Conservation (phyloP, 208 protist species). For the Crithidia bombi region DNA sequence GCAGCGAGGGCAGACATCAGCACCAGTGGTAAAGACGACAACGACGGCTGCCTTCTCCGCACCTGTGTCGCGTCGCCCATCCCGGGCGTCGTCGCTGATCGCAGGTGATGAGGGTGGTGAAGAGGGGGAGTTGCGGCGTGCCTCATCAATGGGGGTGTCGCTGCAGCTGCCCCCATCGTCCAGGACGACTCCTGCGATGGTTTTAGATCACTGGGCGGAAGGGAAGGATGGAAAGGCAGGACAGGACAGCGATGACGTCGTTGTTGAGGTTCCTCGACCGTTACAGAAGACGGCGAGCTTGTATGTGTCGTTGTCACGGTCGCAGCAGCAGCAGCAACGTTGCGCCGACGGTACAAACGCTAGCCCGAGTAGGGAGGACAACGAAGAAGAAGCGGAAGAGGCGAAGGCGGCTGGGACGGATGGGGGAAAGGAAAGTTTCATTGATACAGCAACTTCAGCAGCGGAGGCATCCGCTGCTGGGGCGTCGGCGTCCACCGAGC, state of each 20-base stretch:
- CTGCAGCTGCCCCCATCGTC: neutral
- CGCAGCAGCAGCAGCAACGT: too few relatives aligned
- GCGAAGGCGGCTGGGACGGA: too few relatives aligned
- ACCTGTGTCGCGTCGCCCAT: conserved; percentile 28
- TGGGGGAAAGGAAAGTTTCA: neutral
- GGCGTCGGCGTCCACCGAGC: neutral
- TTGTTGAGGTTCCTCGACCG: neutral
- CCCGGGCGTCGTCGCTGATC: conserved; percentile 12
- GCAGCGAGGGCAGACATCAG: too few relatives aligned
- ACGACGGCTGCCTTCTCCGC: conserved; percentile 22
- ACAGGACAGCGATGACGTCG: neutral
- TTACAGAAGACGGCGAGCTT: neutral
- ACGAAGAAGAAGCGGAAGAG: too few relatives aligned
- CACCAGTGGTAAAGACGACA: too few relatives aligned
- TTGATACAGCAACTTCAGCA: neutral
- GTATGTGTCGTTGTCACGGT: neutral
- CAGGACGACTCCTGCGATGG: neutral
- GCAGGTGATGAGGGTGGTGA: neutral
- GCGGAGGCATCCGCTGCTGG: too few relatives aligned
- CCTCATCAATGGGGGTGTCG: conserved; percentile 14
- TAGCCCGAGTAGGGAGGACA: too few relatives aligned
- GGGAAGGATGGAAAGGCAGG: neutral
- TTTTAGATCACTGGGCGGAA: neutral
- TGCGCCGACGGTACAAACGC: neutral
- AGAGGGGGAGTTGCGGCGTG: conserved; percentile 5